A percentile compares a stretch with the other conserved stretches of the same genome.
Evolutionary conservation across 2,329 filamentous ascomycete genomes (phyloP).

Genomic region (Pseudonectria foliicola): DNA sequence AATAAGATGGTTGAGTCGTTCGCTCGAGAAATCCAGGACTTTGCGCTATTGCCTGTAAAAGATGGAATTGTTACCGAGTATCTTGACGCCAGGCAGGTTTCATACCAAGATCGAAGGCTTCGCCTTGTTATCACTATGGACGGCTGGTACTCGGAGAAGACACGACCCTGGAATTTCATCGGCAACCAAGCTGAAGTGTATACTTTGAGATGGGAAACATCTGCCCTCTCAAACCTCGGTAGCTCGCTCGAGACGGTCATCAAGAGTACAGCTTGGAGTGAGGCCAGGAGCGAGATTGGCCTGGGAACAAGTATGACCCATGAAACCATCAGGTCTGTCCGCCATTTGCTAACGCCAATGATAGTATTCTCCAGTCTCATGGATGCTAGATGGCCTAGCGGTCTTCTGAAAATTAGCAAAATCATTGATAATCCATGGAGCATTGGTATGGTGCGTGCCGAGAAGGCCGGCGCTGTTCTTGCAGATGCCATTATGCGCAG

Average conservation of each 20-base stretch:
- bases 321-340: not conserved
- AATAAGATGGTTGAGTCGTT: slow-evolving; percentile 86
- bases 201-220: slow-evolving; percentile 74
- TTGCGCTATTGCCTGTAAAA: slow-evolving; percentile 73
- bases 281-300: slow-evolving; percentile 49
- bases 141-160: slow-evolving; percentile 68
- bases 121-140: slow-evolving; percentile 77
- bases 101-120: slow-evolving; percentile 57
- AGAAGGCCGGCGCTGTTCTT: slow-evolving; percentile 64
- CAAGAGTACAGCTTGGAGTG: slow-evolving; percentile 72
- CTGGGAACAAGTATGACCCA: slow-evolving; percentile 38
- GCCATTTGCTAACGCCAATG: not conserved
- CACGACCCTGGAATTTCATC: slow-evolving; percentile 68
- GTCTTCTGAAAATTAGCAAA: slow-evolving; percentile 60
- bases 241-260: slow-evolving; percentile 70
- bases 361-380: slow-evolving; percentile 50
- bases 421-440: slow-evolving; percentile 79
- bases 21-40: slow-evolving; percentile 78
- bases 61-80: slow-evolving; percentile 33
- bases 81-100: slow-evolving; percentile 43
- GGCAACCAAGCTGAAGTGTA: slow-evolving; percentile 71
- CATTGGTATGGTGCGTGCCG: slow-evolving; percentile 66
- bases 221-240: slow-evolving; percentile 70
- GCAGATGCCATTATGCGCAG: slow-evolving; percentile 72
- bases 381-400: slow-evolving; percentile 53